A percentile compares a stretch with the other conserved stretches of the same genome.
phyloP scores from a whole-genome alignment of 2,329 filamentous ascomycete genomes.

The Ophiostoma montium region DNA sequence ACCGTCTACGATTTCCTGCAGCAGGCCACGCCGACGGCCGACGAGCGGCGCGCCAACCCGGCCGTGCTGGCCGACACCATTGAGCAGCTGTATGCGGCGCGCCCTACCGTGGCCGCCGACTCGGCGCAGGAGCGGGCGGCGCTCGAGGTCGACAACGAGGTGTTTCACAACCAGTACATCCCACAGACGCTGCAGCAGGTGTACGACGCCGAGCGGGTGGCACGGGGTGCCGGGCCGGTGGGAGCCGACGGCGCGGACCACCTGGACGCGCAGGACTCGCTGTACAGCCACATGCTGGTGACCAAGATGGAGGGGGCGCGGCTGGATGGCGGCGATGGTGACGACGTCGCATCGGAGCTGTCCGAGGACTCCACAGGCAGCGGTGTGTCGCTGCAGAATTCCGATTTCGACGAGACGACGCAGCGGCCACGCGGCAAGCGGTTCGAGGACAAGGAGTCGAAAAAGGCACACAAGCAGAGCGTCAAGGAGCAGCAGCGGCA shows the following conservation, averaged over 20 bases:
- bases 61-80: constrained; percentile 44
- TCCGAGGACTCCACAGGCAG: constrained; percentile 5
- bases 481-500: constrained; percentile 95
- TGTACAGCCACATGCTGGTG: constrained; percentile 76
- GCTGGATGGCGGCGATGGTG: constrained; percentile 12
- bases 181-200: constrained; percentile 92
- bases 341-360: constrained; percentile 9
- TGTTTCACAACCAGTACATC: constrained; percentile 93
- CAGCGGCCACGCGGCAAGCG: constrained; percentile 57
- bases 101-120: constrained; percentile 27
- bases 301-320: constrained; percentile 32
- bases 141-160: constrained; percentile 70
- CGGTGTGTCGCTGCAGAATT: background rate
- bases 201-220: constrained; percentile 84
- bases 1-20: constrained; percentile 71
- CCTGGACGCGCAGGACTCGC: constrained; percentile 28
- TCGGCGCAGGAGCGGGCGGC: constrained; percentile 30
- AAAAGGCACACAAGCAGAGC: constrained; percentile 73
- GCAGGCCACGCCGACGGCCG: constrained; percentile 39
- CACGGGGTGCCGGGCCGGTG: constrained; percentile 1
- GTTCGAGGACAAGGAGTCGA: constrained; percentile 83
- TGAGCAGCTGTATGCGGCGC: constrained; percentile 50
- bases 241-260: constrained; percentile 53
- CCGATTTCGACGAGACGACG: constrained; percentile 21
- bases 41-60: constrained; percentile 27